A percentile compares a stretch with the other conserved stretches of the same genome.
These are phyloP conservation scores for Ogataea trehaloabstinens DNA, from an alignment of 805 yeast genomes.

Conservation along the genomic window DNA sequence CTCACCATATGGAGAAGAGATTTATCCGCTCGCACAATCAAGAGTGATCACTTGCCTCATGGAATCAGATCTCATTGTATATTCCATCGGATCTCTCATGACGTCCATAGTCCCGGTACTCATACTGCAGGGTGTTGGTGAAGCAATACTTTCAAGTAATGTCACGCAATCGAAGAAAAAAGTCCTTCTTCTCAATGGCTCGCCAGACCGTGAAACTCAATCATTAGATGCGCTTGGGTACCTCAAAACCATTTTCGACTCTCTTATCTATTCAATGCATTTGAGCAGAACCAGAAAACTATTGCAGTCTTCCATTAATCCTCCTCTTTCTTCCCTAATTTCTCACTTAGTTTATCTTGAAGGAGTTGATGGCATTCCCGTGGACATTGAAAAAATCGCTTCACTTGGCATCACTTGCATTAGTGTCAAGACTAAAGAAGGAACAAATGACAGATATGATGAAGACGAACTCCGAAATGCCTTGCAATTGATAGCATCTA, in stretches of 20 bases:
- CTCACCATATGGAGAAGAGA: conserved; percentile 85
- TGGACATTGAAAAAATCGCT: conserved; percentile 42
- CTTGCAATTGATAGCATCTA: conserved; percentile 6
- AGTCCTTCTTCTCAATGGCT: conserved; percentile 70
- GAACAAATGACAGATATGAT: conserved; percentile 37
- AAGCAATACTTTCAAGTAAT: conserved; percentile 40
- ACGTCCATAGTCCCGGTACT: conserved; percentile 83
- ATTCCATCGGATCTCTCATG: conserved; percentile 85
- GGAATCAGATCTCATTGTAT: conserved; percentile 55
- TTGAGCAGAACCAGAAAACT: conserved; percentile 14
- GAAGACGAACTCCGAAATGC: conserved; percentile 35
- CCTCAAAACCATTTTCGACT: conserved; percentile 51
- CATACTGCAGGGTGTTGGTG: conserved; percentile 69
- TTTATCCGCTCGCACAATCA: conserved; percentile 68
- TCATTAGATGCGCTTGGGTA: conserved; percentile 63
- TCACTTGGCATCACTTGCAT: conserved; percentile 48
- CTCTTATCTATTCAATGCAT: conserved; percentile 52
- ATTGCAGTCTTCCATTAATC: conserved; percentile 17
- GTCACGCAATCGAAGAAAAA: conserved; percentile 33
- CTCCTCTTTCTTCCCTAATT: conserved; percentile 38
- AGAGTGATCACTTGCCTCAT: conserved; percentile 53
- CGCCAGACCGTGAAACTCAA: conserved; percentile 74
- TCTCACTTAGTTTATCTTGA: conserved; percentile 63
- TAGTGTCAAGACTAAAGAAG: conserved; percentile 30
- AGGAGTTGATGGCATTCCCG: conserved; percentile 45